Evolutionary conservation across 2,329 filamentous ascomycete species (phyloP).

Genomic region (Aspergillus sp.): DNA sequence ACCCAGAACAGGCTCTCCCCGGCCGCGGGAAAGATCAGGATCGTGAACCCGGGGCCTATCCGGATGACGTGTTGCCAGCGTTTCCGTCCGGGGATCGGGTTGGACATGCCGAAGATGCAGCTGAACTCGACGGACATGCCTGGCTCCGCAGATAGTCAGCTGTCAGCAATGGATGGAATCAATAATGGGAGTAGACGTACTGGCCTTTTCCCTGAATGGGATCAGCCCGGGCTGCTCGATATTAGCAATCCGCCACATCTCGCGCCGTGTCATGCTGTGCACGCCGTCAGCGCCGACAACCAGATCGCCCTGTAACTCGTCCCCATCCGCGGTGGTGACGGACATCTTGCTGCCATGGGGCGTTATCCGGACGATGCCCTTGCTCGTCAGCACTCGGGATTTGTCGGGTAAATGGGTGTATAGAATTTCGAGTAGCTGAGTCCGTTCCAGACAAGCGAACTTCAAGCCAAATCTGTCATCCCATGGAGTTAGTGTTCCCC

Average conservation of each 20-base stretch:
- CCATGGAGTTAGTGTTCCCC: not conserved
- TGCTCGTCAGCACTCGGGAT: constrained; percentile 27
- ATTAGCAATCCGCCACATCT: constrained; percentile 25
- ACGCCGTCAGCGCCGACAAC: constrained; percentile 44
- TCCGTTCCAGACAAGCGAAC: constrained; percentile 17
- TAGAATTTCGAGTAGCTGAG: constrained; percentile 18
- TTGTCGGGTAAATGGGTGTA: constrained; percentile 25
- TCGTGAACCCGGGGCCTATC: constrained; percentile 1
- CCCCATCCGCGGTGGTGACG: constrained; percentile 32
- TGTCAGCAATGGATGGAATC: not conserved
- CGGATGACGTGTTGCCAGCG: constrained; percentile 5
- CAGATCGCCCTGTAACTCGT: constrained; percentile 30
- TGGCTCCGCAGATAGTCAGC: not conserved
- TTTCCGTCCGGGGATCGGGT: constrained; percentile 8
- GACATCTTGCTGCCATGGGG: constrained; percentile 17
- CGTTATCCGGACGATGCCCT: constrained; percentile 26
- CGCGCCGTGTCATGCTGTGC: constrained; percentile 34
- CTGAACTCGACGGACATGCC: constrained; percentile 20
- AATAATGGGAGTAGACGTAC: not conserved
- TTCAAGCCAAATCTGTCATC: constrained; percentile 13
- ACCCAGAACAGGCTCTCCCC: constrained; percentile 23
- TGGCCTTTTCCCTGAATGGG: not conserved
- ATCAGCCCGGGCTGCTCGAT: not conserved
- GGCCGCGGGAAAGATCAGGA: constrained; percentile 16
- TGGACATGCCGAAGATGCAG: constrained; percentile 27